Conservation (phyloP, 345 rosid genomes). For the Raphanus raphanistrum region DNA sequence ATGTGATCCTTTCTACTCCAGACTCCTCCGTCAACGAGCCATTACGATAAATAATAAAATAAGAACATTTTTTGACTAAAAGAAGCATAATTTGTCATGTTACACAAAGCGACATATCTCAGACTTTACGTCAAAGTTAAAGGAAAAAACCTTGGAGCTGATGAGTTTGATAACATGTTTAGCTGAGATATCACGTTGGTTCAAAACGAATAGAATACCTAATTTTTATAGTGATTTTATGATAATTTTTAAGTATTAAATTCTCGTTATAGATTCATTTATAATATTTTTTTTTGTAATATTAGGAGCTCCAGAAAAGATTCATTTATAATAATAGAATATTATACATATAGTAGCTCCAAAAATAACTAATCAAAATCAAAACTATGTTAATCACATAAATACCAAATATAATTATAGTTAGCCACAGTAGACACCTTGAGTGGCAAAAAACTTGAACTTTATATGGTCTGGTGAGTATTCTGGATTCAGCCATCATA, state of each 20-base stretch:
- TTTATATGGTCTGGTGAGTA: not conserved
- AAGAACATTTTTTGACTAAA: not conserved
- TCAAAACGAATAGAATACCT: not conserved
- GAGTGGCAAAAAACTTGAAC: not conserved
- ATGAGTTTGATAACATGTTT: slow-evolving; percentile 46
- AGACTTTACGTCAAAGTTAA: slow-evolving; percentile 53
- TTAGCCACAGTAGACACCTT: not conserved
- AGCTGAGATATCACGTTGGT: slow-evolving; percentile 92
- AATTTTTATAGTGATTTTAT: not conserved
- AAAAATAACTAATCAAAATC: not conserved
- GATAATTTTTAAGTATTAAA: not conserved
- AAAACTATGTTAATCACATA: not conserved
- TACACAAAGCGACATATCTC: slow-evolving; percentile 66
- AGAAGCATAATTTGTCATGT: slow-evolving; percentile 25
- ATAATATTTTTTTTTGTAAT: not conserved
- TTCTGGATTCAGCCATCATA: not conserved
- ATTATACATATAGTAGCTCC: not conserved
- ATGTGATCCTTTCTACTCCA: slow-evolving; percentile 52
- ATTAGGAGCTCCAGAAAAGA: not conserved
- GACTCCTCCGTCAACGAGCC: slow-evolving; percentile 56
- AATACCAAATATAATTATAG: not conserved
- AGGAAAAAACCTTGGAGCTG: slow-evolving; percentile 46
- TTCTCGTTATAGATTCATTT: not conserved
- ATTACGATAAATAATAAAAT: slow-evolving; percentile 31
- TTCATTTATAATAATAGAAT: not conserved